Conservation (phyloP, 78 protist genomes). For the Dictyostelium purpureum region DNA sequence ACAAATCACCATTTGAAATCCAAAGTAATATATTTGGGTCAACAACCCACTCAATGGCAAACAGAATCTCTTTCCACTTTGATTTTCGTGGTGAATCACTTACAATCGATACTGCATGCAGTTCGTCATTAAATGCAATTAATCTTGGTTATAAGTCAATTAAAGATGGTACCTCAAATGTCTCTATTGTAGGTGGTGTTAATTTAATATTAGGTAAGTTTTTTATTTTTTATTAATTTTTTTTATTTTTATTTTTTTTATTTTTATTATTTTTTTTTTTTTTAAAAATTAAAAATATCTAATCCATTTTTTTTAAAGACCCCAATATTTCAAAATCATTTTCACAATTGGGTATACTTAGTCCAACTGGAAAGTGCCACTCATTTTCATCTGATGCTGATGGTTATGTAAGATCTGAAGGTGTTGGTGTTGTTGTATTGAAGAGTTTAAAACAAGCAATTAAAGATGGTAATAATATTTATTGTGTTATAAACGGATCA, state of each 20-base stretch:
- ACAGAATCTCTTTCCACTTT: not conserved
- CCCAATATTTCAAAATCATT: not conserved
- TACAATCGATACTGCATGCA: constrained; percentile 92
- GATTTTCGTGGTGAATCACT: constrained; percentile 83
- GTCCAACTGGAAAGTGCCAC: constrained; percentile 72
- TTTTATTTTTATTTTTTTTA: too few relatives aligned
- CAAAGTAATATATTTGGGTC: not conserved
- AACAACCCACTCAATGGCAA: not conserved
- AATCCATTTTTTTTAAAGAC: not conserved
- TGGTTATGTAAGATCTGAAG: constrained; percentile 94
- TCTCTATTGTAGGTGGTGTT: constrained; percentile 1
- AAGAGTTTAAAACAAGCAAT: constrained; percentile 15
- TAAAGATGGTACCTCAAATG: not conserved
- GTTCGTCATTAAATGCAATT: constrained; percentile 69
- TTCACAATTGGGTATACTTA: not conserved
- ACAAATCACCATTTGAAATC: not conserved
- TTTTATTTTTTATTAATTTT: too few relatives aligned
- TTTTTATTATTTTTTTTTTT: too few relatives aligned
- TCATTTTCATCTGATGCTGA: constrained; percentile 83
- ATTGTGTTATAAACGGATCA: constrained; percentile 62
- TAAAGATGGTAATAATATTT: constrained; percentile 53
- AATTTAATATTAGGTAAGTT: not conserved
- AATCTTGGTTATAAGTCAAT: not conserved
- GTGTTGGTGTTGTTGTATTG: constrained; percentile 74
- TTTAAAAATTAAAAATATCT: not conserved